Base-by-base conservation (phyloP, 768 basidiomycete species). In the Lactarius evosmus region DNA sequence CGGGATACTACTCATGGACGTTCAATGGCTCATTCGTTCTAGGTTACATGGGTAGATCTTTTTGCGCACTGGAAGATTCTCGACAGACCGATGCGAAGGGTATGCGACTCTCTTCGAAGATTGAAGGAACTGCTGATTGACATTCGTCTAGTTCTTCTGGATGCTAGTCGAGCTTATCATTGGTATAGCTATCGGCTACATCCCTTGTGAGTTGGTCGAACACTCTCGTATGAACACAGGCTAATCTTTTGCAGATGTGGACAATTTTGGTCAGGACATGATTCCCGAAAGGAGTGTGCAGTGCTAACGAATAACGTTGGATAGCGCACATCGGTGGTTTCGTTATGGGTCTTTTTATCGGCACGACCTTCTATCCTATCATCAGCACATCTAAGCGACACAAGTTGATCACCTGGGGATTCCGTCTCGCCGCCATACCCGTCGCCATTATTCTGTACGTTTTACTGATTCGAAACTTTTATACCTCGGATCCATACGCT, bases 31-130 rank as follows among this genome's bases (percentile, higher is more conserved):
- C 11, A 64, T 33, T 59, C 27, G n/a, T 17, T 14, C 16, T 55
- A 85, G 85, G 83, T 89, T 29, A 86, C 86, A 29, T 92, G 92
- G 88, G 87, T 96, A 8, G 96, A 96, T 72, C 78, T 98, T 16
- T 80, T 93, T 44, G 86, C 94, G 3, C 96, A 98, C 71, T 98
- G 96, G 96, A 82, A 84, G 69, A 89, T 93, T 70, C 87, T 93
- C 58, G 86, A 91, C 71, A 81, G 85, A 62, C 97, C 96, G 11
- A 85, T 83, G 19, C 82, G 85, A 63, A 94, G 84, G 82, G 94
- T 89, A 67, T 62, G 76, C 66, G 30, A 53, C 5, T 17, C 22
- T 17, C 34, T 54, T 53, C 34, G 17, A 54, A 19, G 22, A 14
- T 17, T 25, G 34, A 40, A 32, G 40, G 17, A 60, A 22, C 59